Evolutionary conservation across 148 eudicot species (phyloP), one percentile per base, ranked within the genome.

Genomic region (Tetragonia tetragonoides): DNA sequence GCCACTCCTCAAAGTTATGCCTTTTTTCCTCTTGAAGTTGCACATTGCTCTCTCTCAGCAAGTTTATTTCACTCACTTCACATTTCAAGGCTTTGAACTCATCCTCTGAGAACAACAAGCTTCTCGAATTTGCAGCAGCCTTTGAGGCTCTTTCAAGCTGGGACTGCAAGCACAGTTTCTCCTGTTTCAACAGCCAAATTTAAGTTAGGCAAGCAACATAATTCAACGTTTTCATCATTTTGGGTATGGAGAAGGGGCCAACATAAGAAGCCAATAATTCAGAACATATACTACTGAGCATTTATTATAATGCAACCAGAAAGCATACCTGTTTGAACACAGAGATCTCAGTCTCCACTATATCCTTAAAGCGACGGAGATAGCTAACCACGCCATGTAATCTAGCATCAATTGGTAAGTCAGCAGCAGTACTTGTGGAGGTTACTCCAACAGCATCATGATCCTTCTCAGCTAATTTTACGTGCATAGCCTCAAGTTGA

Each of bases 11-110:
- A 78, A 93, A 90, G 86, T 93, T 93, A 73, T 88, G 87, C 79
- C 71, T 79, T 90, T 95, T 95, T 79, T 95, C 99, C 88, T 93
- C 99, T 78, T 98, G 86, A 38, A 95, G 93, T 82, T 95, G 99
- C 77, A 82, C 68, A 49, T 93, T 93, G 85, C 99, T 95, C 77
- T 95, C 99, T 61, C 99, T 92, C 49, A 95, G 95, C 83, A 95
- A 85, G 76, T 86, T 95, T 75, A 95, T 88, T 73, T 95, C 97
- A 57, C 88, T 80, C 54, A 91, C 91, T 87, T 95, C 97, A 78
- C 90, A 86, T 80, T 91, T 97, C 74, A 95, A 84, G 34, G 97
- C 88, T 80, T 38, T 11, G n/a, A n/a, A n/a, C n/a, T n/a, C n/a
- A n/a, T n/a, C n/a, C n/a, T n/a, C n/a, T n/a, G n/a, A n/a, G n/a